phyloP scores from a whole-genome alignment of 257 asterid genomes.

The Paulownia fortunei region DNA sequence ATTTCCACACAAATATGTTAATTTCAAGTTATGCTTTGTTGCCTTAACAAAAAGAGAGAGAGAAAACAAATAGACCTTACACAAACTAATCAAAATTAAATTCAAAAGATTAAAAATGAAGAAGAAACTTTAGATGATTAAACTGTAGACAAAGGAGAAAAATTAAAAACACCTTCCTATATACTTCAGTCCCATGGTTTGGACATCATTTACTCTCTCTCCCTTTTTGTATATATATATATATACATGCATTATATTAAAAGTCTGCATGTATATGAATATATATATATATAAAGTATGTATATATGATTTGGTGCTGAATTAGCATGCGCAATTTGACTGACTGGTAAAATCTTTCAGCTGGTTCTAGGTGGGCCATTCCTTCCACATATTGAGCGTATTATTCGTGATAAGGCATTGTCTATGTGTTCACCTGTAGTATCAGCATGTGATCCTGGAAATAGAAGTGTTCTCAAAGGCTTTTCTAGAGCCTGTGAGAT shows the following conservation, averaged over 20 bases:
- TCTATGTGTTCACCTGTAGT: conserved; percentile 76
- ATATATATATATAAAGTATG: background rate
- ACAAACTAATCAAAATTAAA: background rate
- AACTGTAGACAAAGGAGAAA: background rate
- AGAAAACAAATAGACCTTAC: background rate
- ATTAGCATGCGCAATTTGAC: conserved; percentile 32
- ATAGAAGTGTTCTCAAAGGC: conserved; percentile 66
- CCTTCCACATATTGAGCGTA: conserved; percentile 78
- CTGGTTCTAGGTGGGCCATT: conserved; percentile 95
- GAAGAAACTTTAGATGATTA: background rate
- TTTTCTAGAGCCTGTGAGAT: conserved; percentile 47
- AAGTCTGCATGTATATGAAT: background rate
- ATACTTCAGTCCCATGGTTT: background rate
- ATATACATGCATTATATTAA: background rate
- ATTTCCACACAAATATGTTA: background rate
- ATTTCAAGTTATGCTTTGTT: background rate
- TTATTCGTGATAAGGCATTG: conserved; percentile 76
- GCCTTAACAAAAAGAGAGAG: background rate
- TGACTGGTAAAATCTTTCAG: conserved; percentile 50
- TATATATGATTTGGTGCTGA: background rate
- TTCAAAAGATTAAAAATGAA: background rate
- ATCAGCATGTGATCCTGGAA: conserved; percentile 83
- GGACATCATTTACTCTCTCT: background rate
- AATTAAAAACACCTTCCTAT: background rate
- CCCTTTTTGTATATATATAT: background rate